Base-by-base conservation (phyloP, 1,284 basidiomycete species). In the Microbotryum silenes-acaulis region DNA sequence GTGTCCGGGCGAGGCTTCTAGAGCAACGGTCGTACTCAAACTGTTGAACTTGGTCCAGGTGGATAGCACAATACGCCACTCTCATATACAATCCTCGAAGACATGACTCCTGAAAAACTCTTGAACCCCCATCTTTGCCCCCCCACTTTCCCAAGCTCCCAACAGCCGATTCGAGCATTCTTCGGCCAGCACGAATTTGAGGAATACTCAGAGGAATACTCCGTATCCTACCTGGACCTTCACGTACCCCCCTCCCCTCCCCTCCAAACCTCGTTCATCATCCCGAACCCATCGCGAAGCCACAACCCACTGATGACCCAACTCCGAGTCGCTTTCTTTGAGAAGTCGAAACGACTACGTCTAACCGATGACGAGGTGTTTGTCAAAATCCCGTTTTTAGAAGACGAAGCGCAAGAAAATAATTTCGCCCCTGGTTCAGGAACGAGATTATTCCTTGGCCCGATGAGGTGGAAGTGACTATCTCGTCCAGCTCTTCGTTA, bases 281-380 rank as follows among this genome's bases (percentile, higher is more conserved):
- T 96, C 3, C 89, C 90, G 0, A 27, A 98, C 91, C 1, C 52
- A 53, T 80, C 82, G 12, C 6, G 77, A 79, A 59, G 62, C 75
- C 1, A 82, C 84, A 53, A 79, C 83, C 1, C 75, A 76, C 6
- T 81, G 25, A 27, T 27, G 27, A 6, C 27, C 5, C 27, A 27
- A 5, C 27, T 27, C 27, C 27, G 27, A 27, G 27, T 98, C 21
- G 96, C 94, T 0, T 25, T 23, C 1, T 23, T 81, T 97, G 21
- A 93, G 89, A 29, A 96, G 91, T 21, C 81, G 96, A 6, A 98
- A 98, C 74, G 83, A 83, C 7, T 96, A 97, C 74, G 83, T 98
- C 27, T 81, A 6, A 1, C 83, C 0, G 65, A 76, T 0, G 25
- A 2, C 25, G 3, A 3, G 23, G 23, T n/a, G n/a, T n/a, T n/a